These are phyloP conservation scores for Carnegiea gigantea DNA, from an alignment of 179 eudicot species.

Conservation along the genomic window DNA sequence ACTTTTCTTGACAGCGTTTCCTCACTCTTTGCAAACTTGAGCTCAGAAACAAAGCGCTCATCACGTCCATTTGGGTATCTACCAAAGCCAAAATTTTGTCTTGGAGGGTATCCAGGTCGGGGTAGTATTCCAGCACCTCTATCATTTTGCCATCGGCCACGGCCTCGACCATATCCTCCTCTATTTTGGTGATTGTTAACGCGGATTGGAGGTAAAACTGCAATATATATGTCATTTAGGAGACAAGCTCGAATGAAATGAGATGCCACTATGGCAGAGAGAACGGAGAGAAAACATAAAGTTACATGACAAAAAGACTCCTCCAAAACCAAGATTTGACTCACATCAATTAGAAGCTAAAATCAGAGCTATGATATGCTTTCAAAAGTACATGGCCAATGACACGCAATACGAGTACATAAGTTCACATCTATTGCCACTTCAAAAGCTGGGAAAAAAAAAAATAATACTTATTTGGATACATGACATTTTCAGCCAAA, in stretches of 20 bases:
- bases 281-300: neutral
- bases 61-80: slow-evolving; percentile 61
- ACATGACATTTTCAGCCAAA: neutral
- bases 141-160: slow-evolving; percentile 88
- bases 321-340: neutral
- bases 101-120: slow-evolving; percentile 79
- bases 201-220: slow-evolving; percentile 78
- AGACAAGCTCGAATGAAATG: neutral
- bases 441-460: neutral
- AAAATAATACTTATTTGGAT: neutral
- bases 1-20: slow-evolving; percentile 85
- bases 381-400: neutral
- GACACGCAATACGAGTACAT: neutral
- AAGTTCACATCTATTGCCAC: neutral
- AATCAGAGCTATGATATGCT: neutral
- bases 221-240: slow-evolving; percentile 18
- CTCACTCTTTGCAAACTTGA: slow-evolving; percentile 87
- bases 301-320: neutral
- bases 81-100: slow-evolving; percentile 60
- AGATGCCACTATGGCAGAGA: neutral
- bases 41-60: slow-evolving; percentile 94
- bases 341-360: neutral
- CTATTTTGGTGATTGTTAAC: slow-evolving; percentile 56
- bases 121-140: slow-evolving; percentile 97
- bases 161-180: slow-evolving; percentile 62